Conservation (phyloP, 805 yeast species). For the Jamesozyma gamospora region DNA sequence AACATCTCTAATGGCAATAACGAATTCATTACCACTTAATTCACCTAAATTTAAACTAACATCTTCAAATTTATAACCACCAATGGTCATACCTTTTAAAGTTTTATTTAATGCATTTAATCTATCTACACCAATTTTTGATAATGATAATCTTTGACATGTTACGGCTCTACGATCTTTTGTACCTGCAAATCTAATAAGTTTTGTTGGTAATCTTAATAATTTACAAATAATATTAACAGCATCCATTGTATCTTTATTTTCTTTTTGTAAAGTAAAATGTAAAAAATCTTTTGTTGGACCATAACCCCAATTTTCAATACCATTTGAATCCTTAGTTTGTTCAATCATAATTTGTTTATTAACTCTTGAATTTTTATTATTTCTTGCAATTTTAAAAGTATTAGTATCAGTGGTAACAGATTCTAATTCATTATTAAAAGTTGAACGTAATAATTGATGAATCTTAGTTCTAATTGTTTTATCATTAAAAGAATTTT, state of each 20-base stretch:
- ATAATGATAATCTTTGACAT: constrained; percentile 67
- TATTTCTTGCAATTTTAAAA: constrained; percentile 51
- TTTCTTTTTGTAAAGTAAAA: constrained; percentile 81
- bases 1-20: constrained; percentile 74
- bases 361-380: constrained; percentile 32
- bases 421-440: constrained; percentile 67
- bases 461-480: constrained; percentile 70
- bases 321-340: constrained; percentile 37
- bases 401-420: constrained; percentile 60
- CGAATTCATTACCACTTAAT: constrained; percentile 78
- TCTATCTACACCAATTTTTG: constrained; percentile 62
- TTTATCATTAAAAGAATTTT: constrained; percentile 52
- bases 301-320: constrained; percentile 65
- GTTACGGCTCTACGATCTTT: constrained; percentile 96
- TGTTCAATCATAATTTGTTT: constrained; percentile 31
- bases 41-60: constrained; percentile 66
- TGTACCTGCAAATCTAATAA: constrained; percentile 82
- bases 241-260: constrained; percentile 95
- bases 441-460: constrained; percentile 61
- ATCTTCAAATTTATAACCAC: constrained; percentile 64
- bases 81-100: constrained; percentile 67
- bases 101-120: constrained; percentile 67
- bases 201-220: constrained; percentile 61
- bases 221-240: constrained; percentile 65
- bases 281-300: constrained; percentile 58